Evolutionary conservation across 176 grass and related monocot species (phyloP).

Genomic region (Phyllostachys edulis): DNA sequence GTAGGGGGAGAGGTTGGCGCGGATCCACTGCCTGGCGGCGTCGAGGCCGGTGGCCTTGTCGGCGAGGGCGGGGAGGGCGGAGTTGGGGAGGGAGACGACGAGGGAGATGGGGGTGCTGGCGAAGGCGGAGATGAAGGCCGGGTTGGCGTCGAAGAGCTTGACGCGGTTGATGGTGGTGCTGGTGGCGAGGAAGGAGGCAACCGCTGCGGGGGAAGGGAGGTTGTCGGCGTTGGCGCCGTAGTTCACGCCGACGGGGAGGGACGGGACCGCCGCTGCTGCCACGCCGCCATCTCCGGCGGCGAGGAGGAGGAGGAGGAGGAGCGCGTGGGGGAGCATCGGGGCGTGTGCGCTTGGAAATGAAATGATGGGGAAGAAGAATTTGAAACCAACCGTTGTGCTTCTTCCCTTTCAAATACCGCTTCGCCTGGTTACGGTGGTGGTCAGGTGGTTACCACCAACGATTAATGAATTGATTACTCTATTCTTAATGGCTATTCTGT

Average conservation of each 20-base stretch:
- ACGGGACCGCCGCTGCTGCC: not conserved
- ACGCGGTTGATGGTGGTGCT: slow-evolving; percentile 59
- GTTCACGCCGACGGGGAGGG: slow-evolving; percentile 72
- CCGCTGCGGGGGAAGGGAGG: slow-evolving; percentile 53
- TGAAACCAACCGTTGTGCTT: too few relatives aligned
- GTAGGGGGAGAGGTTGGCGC: slow-evolving; percentile 63
- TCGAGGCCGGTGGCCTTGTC: slow-evolving; percentile 2
- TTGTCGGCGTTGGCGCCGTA: slow-evolving; percentile 81
- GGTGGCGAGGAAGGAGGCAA: slow-evolving; percentile 56
- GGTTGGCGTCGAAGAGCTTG: slow-evolving; percentile 94
- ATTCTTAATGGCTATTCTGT: too few relatives aligned
- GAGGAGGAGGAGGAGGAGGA: not conserved
- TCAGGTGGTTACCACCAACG: too few relatives aligned
- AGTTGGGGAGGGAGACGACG: slow-evolving; percentile 63
- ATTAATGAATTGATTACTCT: too few relatives aligned
- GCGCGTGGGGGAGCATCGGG: not conserved
- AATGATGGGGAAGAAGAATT: too few relatives aligned
- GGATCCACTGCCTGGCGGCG: slow-evolving; percentile 55
- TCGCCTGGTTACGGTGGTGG: too few relatives aligned
- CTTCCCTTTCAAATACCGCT: too few relatives aligned
- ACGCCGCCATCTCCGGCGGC: not conserved
- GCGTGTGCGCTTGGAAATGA: too few relatives aligned
- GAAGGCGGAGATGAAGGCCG: slow-evolving; percentile 71
- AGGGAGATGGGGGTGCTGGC: slow-evolving; percentile 50
- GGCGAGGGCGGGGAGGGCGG: slow-evolving; percentile 52